Percentiles rank a stretch among this genome's conserved stretches.
Conservation (phyloP, 1,284 basidiomycete genomes). For the Sutorius eximius region DNA sequence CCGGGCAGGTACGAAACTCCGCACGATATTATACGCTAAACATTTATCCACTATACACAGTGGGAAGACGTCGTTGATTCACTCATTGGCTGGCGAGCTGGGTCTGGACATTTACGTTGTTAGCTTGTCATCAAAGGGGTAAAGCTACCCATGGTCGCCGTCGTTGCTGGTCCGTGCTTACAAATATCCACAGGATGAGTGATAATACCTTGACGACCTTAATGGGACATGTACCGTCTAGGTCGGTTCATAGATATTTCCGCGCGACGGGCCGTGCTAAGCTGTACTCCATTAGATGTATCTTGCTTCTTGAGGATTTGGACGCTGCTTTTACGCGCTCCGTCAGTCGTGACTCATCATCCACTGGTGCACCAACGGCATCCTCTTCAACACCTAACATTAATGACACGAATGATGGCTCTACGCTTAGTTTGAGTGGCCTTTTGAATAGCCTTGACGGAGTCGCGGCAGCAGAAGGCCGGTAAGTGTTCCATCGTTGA, state of each 20-base stretch:
- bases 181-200: constrained; percentile 61
- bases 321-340: constrained; percentile 85
- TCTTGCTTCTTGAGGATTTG: constrained; percentile 84
- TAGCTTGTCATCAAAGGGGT: constrained; percentile 82
- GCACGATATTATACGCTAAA: constrained; percentile 6
- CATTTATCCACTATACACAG: constrained; percentile 37
- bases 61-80: constrained; percentile 82
- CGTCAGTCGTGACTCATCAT: constrained; percentile 73
- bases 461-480: constrained; percentile 81
- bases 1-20: constrained; percentile 64
- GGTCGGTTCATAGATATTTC: constrained; percentile 43
- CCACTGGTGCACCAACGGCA: constrained; percentile 67
- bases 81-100: constrained; percentile 82
- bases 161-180: constrained; percentile 10
- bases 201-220: constrained; percentile 81
- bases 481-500: constrained; percentile 48
- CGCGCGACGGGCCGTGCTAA: constrained; percentile 12
- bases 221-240: constrained; percentile 81
- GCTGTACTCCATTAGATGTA: constrained; percentile 53
- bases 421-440: constrained; percentile 78
- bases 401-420: constrained; percentile 62
- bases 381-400: constrained; percentile 41
- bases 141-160: constrained; percentile 25
- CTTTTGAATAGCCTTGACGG: constrained; percentile 84
- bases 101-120: constrained; percentile 88